Conservation (phyloP, 306 rosid species). For the Cotoneaster glaucophyllus region DNA sequence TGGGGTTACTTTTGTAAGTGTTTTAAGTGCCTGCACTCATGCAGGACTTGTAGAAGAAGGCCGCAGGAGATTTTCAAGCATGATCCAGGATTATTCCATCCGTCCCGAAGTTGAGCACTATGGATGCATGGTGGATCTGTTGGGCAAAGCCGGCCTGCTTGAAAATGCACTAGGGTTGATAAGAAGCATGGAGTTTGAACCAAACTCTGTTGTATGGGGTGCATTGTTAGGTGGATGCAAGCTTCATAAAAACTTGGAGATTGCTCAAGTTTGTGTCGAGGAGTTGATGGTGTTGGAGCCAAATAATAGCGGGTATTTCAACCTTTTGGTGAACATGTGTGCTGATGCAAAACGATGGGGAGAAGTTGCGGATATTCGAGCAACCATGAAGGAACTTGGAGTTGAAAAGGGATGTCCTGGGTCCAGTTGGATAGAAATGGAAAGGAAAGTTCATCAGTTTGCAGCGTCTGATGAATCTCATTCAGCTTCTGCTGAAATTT, state of each 20-base stretch:
- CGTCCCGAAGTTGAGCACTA: conserved; percentile 58
- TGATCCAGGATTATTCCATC: conserved; percentile 43
- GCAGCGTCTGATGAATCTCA: conserved; percentile 58
- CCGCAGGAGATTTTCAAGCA: conserved; percentile 41
- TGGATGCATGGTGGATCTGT: conserved; percentile 78
- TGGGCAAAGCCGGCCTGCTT: conserved; percentile 74
- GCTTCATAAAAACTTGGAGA: conserved; percentile 50
- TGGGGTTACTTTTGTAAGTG: conserved; percentile 58
- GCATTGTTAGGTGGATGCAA: conserved; percentile 78
- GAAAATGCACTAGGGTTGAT: conserved; percentile 62
- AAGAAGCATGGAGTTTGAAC: conserved; percentile 41
- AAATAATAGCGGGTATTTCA: conserved; percentile 52
- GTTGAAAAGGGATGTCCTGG: conserved; percentile 70
- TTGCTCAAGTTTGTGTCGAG: conserved; percentile 43
- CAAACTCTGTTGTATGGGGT: conserved; percentile 71
- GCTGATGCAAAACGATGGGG: conserved; percentile 58
- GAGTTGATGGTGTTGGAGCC: conserved; percentile 62
- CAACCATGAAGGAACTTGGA: conserved; percentile 56
- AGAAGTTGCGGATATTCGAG: conserved; percentile 51
- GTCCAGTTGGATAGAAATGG: conserved; percentile 72
- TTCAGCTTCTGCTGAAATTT: conserved; percentile 39
- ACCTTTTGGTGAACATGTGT: conserved; percentile 59
- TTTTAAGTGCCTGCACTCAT: conserved; percentile 72
- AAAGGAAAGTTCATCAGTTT: conserved; percentile 42
- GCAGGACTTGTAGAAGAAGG: conserved; percentile 72